These are phyloP conservation scores for Rhizoclosmatium sp. DNA, from an alignment of 192 early-diverging fungal genomes.

Conservation along the genomic window DNA sequence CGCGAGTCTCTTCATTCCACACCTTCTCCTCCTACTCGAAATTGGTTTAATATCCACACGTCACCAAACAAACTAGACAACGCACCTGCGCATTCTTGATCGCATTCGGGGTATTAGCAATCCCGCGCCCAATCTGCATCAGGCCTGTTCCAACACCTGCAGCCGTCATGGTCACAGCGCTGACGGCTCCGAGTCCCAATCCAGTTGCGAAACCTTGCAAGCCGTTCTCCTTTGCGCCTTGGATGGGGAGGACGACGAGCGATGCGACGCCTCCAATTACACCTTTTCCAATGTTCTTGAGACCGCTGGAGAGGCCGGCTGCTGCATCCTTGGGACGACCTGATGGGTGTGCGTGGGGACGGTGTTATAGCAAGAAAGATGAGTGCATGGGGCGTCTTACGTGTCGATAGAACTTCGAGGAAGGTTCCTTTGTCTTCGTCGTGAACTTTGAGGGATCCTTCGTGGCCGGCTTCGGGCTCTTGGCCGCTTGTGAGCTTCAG, in stretches of 20 bases:
- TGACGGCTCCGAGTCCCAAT: constrained; percentile 38
- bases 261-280: constrained; percentile 41
- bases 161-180: constrained; percentile 39
- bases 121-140: constrained; percentile 46
- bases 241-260: constrained; percentile 40
- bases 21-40: constrained; percentile 35
- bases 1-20: constrained; percentile 48
- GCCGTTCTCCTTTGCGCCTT: constrained; percentile 39
- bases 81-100: background rate
- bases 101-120: constrained; percentile 39
- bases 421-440: constrained; percentile 22
- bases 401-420: constrained; percentile 23
- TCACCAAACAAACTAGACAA: background rate
- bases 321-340: constrained; percentile 44
- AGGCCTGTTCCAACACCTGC: constrained; percentile 43
- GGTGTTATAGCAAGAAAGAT: background rate
- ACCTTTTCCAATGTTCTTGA: constrained; percentile 45
- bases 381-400: background rate
- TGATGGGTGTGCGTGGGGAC: background rate
- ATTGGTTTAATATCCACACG: too few relatives aligned
- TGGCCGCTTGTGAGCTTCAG: constrained; percentile 13
- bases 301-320: constrained; percentile 39
- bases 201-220: constrained; percentile 43
- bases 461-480: background rate
- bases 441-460: background rate